These are phyloP conservation scores for Xanthoceras sorbifolium DNA, from an alignment of 345 rosid genomes.

Conservation along the genomic window DNA sequence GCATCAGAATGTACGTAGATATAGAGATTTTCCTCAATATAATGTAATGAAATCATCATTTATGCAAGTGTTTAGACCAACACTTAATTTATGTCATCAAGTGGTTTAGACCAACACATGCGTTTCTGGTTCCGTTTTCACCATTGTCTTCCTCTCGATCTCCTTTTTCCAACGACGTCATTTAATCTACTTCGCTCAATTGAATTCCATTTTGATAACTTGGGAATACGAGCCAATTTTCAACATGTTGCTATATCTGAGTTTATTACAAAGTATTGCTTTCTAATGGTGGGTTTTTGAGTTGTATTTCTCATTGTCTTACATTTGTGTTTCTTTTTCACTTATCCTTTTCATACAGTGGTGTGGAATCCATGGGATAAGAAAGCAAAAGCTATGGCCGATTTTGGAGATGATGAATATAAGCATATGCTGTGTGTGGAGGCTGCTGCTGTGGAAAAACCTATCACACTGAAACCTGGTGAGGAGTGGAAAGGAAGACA, in stretches of 20 bases:
- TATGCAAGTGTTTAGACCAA: not conserved
- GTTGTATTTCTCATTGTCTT: not conserved
- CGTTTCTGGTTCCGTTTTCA: no score
- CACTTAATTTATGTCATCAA: not conserved
- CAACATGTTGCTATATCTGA: not conserved
- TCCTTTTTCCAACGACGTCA: no score
- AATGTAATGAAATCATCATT: not conserved
- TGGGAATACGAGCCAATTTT: no score
- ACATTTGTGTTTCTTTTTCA: not conserved
- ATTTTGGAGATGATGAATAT: constrained; percentile 93
- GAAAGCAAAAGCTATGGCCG: constrained; percentile 81
- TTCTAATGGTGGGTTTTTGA: not conserved
- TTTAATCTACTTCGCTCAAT: no score
- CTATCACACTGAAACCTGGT: constrained; percentile 85
- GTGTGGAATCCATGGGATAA: constrained; percentile 99
- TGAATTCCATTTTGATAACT: no score
- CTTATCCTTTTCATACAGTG: constrained; percentile 46
- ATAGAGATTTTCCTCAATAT: not conserved
- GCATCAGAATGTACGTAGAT: no score
- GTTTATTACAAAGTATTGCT: not conserved
- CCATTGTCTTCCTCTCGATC: no score
- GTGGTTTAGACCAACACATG: no score
- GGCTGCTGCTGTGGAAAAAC: constrained; percentile 80
- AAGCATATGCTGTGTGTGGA: constrained; percentile 96
- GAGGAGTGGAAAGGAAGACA: constrained; percentile 96